phyloP scores from a whole-genome alignment of 208 protist genomes.

The Porcisia deanei region DNA sequence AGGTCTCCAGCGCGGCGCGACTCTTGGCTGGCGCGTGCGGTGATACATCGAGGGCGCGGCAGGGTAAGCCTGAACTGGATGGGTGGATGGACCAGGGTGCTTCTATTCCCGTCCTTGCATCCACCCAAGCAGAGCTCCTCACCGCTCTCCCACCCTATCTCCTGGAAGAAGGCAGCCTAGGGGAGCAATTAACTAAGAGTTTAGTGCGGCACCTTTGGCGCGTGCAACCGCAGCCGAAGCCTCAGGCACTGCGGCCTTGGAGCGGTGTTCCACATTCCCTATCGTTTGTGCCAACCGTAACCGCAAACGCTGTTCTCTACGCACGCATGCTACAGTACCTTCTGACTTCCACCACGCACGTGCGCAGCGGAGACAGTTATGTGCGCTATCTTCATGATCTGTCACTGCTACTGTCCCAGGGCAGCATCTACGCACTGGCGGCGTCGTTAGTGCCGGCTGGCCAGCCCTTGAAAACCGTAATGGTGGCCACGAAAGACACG shows the following conservation, averaged over 20 bases:
- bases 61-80: neutral
- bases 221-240: neutral
- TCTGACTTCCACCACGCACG: conserved; percentile 16
- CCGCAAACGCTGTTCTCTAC: conserved; percentile 39
- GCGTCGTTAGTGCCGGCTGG: conserved; percentile 54
- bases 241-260: conserved; percentile 11
- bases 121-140: conserved; percentile 29
- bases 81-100: neutral
- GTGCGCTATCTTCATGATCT: conserved; percentile 37
- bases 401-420: conserved; percentile 33
- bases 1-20: conserved; percentile 20
- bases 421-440: conserved; percentile 53
- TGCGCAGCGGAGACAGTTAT: conserved; percentile 15
- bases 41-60: neutral
- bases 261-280: conserved; percentile 4
- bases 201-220: conserved; percentile 15
- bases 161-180: conserved; percentile 12
- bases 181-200: conserved; percentile 21
- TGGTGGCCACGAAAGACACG: conserved; percentile 43
- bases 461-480: conserved; percentile 38
- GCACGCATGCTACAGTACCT: conserved; percentile 46
- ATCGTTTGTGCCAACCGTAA: conserved; percentile 34
- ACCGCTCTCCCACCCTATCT: conserved; percentile 16
- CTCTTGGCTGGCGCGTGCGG: conserved; percentile 18
- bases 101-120: conserved; percentile 11